Conservation (phyloP, 352 stramenopile genomes). For the Globisporangium perplexum region DNA sequence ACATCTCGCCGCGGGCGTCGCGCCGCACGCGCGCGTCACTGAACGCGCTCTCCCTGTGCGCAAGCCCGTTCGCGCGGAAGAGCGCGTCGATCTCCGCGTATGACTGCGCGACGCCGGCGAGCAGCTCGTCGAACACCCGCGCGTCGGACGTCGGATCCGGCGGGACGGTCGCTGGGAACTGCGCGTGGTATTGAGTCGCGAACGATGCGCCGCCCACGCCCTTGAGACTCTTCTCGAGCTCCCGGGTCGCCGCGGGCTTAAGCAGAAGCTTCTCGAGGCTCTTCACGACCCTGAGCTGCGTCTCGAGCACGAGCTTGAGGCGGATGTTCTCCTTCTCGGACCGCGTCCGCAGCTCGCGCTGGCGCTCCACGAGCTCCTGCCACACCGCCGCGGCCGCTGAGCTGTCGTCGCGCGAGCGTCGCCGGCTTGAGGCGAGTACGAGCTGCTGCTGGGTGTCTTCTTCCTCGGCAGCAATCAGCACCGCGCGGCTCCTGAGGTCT, state of each 20-base stretch:
- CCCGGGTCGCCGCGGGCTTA: constrained; percentile 17
- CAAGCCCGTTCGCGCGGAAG: constrained; percentile 18
- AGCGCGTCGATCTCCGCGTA: constrained; percentile 21
- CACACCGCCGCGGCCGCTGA: constrained; percentile 1
- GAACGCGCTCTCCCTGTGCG: constrained; percentile 13
- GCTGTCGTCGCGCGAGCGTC: not conserved
- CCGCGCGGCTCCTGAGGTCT: constrained; percentile 17
- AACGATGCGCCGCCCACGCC: not conserved
- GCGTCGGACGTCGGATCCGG: not conserved
- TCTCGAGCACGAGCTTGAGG: constrained; percentile 42
- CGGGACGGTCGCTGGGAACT: not conserved
- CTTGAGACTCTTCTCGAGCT: constrained; percentile 3
- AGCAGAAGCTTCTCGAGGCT: constrained; percentile 36
- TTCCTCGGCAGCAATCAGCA: not conserved
- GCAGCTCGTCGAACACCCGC: constrained; percentile 16
- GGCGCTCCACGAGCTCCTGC: constrained; percentile 3
- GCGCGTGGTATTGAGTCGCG: too few species aligned
- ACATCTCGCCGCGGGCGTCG: constrained; percentile 17
- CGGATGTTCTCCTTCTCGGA: constrained; percentile 43
- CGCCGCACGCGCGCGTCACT: constrained; percentile 21
- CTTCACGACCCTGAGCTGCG: constrained; percentile 35
- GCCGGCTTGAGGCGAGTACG: not conserved
- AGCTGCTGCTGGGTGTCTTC: not conserved
- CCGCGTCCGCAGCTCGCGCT: not conserved
- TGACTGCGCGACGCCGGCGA: constrained; percentile 13